Percentiles rank a stretch among this genome's conserved stretches.
phyloP scores from a whole-genome alignment of 2,329 filamentous ascomycete species.

The Aspergillus fumigatiaffinis region DNA sequence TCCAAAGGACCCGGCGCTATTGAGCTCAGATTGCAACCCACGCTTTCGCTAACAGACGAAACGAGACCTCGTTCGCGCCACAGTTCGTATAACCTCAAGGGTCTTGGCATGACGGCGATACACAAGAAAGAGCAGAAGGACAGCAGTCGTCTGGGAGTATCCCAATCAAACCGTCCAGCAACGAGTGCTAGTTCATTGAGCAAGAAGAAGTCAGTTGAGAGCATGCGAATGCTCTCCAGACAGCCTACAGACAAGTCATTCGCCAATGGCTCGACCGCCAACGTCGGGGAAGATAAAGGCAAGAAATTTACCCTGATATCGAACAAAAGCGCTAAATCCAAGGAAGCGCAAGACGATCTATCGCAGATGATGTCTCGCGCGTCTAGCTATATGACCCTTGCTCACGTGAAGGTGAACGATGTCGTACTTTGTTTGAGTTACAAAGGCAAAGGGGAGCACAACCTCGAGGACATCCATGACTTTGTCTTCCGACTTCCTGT shows the following conservation, averaged over 20 bases:
- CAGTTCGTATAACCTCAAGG: conserved; percentile 28
- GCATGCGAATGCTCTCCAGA: conserved; percentile 34
- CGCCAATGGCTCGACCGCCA: conserved; percentile 26
- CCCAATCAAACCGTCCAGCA: conserved; percentile 27
- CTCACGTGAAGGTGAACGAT: conserved; percentile 90
- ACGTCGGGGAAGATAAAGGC: conserved; percentile 31
- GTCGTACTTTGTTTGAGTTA: conserved; percentile 95
- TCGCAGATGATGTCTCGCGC: conserved; percentile 95
- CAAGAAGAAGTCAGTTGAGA: conserved; percentile 43
- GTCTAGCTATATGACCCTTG: conserved; percentile 95
- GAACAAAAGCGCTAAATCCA: conserved; percentile 50
- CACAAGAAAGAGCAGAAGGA: conserved; percentile 20
- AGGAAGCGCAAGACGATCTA: conserved; percentile 76
- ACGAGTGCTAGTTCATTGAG: conserved; percentile 24
- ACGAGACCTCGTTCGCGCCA: conserved; percentile 27
- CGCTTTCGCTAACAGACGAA: conserved; percentile 56
- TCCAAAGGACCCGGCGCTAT: conserved; percentile 67
- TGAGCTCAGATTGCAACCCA: conserved; percentile 78
- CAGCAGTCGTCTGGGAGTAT: conserved; percentile 10
- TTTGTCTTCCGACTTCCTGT: conserved; percentile 95
- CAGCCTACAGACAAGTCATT: conserved; percentile 36
- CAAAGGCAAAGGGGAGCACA: conserved; percentile 92
- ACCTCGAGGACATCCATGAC: conserved; percentile 93
- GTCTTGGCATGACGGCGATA: conserved; percentile 33
- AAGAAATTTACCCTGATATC: conserved; percentile 50